A percentile compares a stretch with the other conserved stretches of the same genome.
Conservation (phyloP, 202 grass and related monocot genomes). For the Setaria viridis region DNA sequence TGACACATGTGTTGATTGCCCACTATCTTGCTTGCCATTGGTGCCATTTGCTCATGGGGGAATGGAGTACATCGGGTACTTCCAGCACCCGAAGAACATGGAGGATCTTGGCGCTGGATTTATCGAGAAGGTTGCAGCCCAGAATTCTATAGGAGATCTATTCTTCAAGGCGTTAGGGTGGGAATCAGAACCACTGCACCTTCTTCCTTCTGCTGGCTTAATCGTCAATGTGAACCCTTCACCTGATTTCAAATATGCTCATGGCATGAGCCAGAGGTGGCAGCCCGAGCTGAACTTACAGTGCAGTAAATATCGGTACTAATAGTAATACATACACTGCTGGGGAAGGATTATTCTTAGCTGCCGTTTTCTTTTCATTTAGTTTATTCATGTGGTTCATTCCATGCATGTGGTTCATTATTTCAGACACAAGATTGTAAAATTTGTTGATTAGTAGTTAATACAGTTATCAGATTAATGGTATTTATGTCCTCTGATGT, state of each 20-base stretch:
- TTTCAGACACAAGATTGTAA: slow-evolving; percentile 33
- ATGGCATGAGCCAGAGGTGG: slow-evolving; percentile 97
- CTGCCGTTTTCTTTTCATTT: not conserved
- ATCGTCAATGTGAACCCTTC: slow-evolving; percentile 69
- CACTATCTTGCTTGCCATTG: too few relatives aligned
- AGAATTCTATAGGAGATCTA: slow-evolving; percentile 79
- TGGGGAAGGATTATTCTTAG: slow-evolving; percentile 20
- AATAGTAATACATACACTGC: slow-evolving; percentile 28
- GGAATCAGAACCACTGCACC: slow-evolving; percentile 91
- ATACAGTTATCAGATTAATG: too few relatives aligned
- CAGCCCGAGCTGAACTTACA: slow-evolving; percentile 65
- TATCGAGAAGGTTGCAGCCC: slow-evolving; percentile 86
- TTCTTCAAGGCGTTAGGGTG: slow-evolving; percentile 79
- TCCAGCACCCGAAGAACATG: slow-evolving; percentile 89
- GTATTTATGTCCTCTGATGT: too few relatives aligned
- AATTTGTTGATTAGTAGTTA: too few relatives aligned
- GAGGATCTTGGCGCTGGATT: slow-evolving; percentile 80
- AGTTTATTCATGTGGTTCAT: slow-evolving; percentile 35
- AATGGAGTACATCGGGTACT: slow-evolving; percentile 97
- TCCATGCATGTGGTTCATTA: slow-evolving; percentile 11
- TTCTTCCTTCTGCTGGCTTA: slow-evolving; percentile 90
- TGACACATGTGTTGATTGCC: too few relatives aligned
- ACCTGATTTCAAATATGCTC: slow-evolving; percentile 76
- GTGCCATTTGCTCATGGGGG: slow-evolving; percentile 88
- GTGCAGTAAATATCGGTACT: slow-evolving; percentile 69